phyloP scores from a whole-genome alignment of 169 alveolate species.

The Cryptosporidium canis region DNA sequence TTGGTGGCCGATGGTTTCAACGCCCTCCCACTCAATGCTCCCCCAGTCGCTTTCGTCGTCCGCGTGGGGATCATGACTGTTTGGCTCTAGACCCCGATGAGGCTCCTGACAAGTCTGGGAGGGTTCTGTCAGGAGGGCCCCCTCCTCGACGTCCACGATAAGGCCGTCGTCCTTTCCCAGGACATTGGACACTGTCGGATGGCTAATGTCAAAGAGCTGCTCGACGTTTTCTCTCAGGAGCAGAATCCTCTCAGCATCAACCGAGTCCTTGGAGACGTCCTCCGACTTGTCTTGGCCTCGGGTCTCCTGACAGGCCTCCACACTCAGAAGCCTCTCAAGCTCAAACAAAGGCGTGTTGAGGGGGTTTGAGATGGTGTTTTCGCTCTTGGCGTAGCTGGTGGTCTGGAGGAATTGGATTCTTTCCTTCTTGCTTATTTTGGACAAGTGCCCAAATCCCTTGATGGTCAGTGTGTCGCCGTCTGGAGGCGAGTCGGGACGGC shows the following conservation, averaged over 20 bases:
- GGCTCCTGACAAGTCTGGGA: too few species aligned
- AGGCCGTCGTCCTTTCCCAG: not conserved
- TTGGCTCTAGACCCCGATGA: too few species aligned
- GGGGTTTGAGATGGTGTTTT: not conserved
- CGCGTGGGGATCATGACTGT: not conserved
- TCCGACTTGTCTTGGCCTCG: not conserved
- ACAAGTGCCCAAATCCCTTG: not conserved
- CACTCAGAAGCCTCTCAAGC: conserved; percentile 12
- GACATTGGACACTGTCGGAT: not conserved
- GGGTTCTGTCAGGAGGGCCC: not conserved
- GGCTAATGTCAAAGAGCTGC: not conserved
- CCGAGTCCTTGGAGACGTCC: not conserved
- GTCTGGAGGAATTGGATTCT: conserved; percentile 23
- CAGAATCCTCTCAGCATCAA: not conserved
- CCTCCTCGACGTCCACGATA: not conserved
- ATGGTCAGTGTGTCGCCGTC: not conserved
- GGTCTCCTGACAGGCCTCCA: not conserved
- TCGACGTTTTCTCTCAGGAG: conserved; percentile 43
- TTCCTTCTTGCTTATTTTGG: conserved; percentile 22
- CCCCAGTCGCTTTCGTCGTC: conserved; percentile 31
- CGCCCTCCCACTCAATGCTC: conserved; percentile 39
- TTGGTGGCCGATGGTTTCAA: not conserved
- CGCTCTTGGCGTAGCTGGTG: conserved; percentile 6
- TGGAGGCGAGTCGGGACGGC: not conserved
- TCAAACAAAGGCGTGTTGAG: conserved; percentile 46